Conservation (phyloP, 2,329 filamentous ascomycete species). For the Colletotrichum tofieldiae region DNA sequence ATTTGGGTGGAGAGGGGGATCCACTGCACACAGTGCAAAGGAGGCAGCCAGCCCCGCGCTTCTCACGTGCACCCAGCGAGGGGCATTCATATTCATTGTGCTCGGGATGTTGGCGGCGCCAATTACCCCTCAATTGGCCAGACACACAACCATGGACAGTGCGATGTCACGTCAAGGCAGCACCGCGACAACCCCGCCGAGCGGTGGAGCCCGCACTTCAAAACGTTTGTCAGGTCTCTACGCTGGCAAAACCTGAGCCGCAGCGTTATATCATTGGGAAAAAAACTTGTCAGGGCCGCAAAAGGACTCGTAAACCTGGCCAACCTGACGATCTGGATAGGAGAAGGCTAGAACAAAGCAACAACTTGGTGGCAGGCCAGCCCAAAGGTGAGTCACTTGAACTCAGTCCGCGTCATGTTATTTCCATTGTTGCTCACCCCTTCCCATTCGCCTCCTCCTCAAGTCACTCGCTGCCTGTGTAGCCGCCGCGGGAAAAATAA, state of each 20-base stretch:
- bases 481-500: constrained; percentile 22
- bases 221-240: constrained; percentile 30
- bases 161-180: constrained; percentile 24
- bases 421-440: not conserved
- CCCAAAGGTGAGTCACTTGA: constrained; percentile 32
- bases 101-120: not conserved
- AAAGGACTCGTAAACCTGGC: not conserved
- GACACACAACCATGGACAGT: constrained; percentile 18
- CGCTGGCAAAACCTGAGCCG: constrained; percentile 22
- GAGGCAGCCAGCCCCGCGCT: not conserved
- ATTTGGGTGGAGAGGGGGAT: constrained; percentile 23
- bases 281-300: constrained; percentile 8
- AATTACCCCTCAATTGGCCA: constrained; percentile 33
- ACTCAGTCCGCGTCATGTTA: constrained; percentile 2
- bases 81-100: not conserved
- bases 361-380: constrained; percentile 4
- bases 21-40: constrained; percentile 11
- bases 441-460: constrained; percentile 5
- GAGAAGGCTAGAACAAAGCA: not conserved
- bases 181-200: constrained; percentile 18
- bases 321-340: not conserved
- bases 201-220: constrained; percentile 22
- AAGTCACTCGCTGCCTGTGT: not conserved
- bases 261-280: constrained; percentile 3
- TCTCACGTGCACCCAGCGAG: constrained; percentile 21